A percentile compares a stretch with the other conserved stretches of the same genome.
Conservation (phyloP, 441 rosid genomes). For the Hura crepitans region DNA sequence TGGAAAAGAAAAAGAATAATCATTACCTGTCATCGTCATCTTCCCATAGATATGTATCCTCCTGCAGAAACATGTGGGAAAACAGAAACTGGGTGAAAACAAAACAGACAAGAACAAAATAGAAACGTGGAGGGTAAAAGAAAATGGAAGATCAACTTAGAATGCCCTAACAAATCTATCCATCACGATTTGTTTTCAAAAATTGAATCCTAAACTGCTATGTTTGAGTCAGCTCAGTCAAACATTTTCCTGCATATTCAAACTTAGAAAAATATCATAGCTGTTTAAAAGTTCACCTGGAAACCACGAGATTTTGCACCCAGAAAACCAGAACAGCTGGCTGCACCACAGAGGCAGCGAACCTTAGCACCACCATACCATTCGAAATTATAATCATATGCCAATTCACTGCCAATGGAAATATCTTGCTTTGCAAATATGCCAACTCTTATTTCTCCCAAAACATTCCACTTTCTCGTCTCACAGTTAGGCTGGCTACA, state of each 20-base stretch:
- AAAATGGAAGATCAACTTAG: not conserved
- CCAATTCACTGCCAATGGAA: constrained; percentile 57
- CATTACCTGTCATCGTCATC: constrained; percentile 85
- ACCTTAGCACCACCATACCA: constrained; percentile 98
- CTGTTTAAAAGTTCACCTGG: constrained; percentile 47
- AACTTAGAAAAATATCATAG: not conserved
- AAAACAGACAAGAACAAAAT: constrained; percentile 6
- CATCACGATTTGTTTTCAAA: not conserved
- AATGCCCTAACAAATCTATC: not conserved
- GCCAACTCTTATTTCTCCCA: constrained; percentile 92
- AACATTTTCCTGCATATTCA: not conserved
- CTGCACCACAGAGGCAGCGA: constrained; percentile 91
- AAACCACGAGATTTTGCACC: constrained; percentile 98
- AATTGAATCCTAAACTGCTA: constrained; percentile 1
- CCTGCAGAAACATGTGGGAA: constrained; percentile 39
- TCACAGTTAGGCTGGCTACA: constrained; percentile 90
- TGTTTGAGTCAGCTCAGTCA: constrained; percentile 12
- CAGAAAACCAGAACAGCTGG: constrained; percentile 80
- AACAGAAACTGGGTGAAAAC: not conserved
- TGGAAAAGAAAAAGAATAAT: not conserved
- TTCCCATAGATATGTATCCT: constrained; percentile 93
- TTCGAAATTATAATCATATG: constrained; percentile 85
- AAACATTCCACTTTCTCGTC: constrained; percentile 93
- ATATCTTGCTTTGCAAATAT: constrained; percentile 87
- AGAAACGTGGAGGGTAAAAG: not conserved